Evolutionary conservation across 306 rosid genomes (phyloP).

Genomic region (Sicyos baderoa): DNA sequence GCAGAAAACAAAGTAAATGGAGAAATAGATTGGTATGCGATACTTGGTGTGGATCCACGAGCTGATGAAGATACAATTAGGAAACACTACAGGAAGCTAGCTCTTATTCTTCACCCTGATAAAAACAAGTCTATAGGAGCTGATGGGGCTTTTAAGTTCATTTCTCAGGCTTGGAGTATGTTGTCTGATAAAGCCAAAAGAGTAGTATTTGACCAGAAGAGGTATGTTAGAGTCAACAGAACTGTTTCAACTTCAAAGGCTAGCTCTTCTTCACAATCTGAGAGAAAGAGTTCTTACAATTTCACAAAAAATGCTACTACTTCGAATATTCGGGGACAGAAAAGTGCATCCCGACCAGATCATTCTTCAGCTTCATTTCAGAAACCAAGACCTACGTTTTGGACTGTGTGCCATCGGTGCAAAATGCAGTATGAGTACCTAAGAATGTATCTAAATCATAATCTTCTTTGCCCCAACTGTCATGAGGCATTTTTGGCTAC

Average conservation of each 20-base stretch:
- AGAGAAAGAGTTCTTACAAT: slow-evolving; percentile 48
- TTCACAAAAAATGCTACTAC: slow-evolving; percentile 45
- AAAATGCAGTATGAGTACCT: slow-evolving; percentile 96
- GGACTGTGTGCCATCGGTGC: slow-evolving; percentile 85
- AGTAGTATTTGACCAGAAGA: slow-evolving; percentile 49
- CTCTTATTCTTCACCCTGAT: slow-evolving; percentile 89
- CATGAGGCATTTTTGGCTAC: slow-evolving; percentile 67
- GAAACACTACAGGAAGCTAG: slow-evolving; percentile 73
- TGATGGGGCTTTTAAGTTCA: slow-evolving; percentile 79
- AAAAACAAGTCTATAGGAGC: slow-evolving; percentile 85
- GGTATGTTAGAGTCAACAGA: slow-evolving; percentile 33
- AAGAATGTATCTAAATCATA: slow-evolving; percentile 72
- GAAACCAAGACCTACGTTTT: slow-evolving; percentile 61
- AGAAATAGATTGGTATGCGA: slow-evolving; percentile 83
- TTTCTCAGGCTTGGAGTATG: slow-evolving; percentile 89
- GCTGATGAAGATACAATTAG: slow-evolving; percentile 71
- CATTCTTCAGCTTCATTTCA: slow-evolving; percentile 40
- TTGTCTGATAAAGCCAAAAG: slow-evolving; percentile 60
- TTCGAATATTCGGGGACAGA: slow-evolving; percentile 41
- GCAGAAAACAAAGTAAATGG: slow-evolving; percentile 61
- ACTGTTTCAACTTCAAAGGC: slow-evolving; percentile 35
- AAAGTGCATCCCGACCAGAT: slow-evolving; percentile 36
- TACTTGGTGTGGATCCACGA: slow-evolving; percentile 54
- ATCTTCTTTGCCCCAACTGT: slow-evolving; percentile 90
- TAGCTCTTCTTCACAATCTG: slow-evolving; percentile 39